Evolutionary conservation across 345 rosid genomes (phyloP), one percentile per base, ranked within the genome.

Genomic region (Cardamine chenopodiifolia): DNA sequence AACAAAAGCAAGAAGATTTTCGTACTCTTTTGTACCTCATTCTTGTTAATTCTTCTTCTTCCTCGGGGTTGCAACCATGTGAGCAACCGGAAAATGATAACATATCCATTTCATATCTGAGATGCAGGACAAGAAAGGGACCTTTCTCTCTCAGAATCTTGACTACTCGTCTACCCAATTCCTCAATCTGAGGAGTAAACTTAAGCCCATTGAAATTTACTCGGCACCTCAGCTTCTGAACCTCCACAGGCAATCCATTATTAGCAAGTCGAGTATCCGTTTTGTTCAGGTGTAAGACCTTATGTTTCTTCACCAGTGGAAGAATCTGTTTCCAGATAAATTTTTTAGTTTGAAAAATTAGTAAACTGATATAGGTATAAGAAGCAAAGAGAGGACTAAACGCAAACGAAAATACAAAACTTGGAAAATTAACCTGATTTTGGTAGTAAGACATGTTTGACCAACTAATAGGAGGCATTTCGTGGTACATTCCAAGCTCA

Each of bases 51-150:
- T 91, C 90, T 40, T 91, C 92, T n/a, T 81, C 89, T 77, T 95
- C 99, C 52, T 85, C 89, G 22, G 23, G 62, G 71, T 80, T 88
- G 82, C 99, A 95, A 65, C 97, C 97, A 74, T 83, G 96, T 42
- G 97, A 87, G 81, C 99, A 95, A 48, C 97, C 99, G 0, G 99
- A 95, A 76, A 95, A 95, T 2, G 99, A 92, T 75, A 95, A 65
- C 99, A 95, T 95, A 80, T 95, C 99, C 97, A 92, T 95, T 82
- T 95, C 99, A 32, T 91, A 95, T 68, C 99, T 85, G 14, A 95
- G 96, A 84, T 95, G 99, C 40, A 95, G 93, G 55, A 90, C 98
- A 39, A 90, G 75, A 71, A 88, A 93, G 32, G 94, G 96, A 31
- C 97, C 97, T 62, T 83, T 92, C 78, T 86, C 88, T 78, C 93